Evolutionary conservation across 2,329 filamentous ascomycete species (phyloP).

Genomic region (Cercospora brassicicola): DNA sequence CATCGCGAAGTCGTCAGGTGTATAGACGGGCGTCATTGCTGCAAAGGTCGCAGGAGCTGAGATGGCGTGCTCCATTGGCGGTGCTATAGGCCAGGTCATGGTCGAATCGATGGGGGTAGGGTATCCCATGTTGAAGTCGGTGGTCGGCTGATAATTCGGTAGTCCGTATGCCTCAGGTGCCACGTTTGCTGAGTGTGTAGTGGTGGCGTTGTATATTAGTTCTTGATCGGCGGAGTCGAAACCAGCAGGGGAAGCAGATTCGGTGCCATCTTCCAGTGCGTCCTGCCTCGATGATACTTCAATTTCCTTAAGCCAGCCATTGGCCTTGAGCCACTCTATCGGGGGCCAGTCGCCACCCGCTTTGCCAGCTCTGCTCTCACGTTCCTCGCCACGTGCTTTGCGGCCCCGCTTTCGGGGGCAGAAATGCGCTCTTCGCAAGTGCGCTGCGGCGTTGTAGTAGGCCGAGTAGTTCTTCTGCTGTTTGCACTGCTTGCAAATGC

Average conservation of each 20-base stretch:
- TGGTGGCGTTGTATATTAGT: background rate
- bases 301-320: slow-evolving; percentile 59
- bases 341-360: slow-evolving; percentile 60
- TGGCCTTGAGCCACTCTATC: slow-evolving; percentile 60
- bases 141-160: slow-evolving; percentile 6
- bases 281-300: slow-evolving; percentile 40
- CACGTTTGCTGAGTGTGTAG: background rate
- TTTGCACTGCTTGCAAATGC: slow-evolving; percentile 80
- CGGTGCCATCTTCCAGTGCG: background rate
- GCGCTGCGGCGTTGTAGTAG: slow-evolving; percentile 93
- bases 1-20: background rate
- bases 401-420: slow-evolving; percentile 64
- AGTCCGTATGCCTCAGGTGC: slow-evolving; percentile 12
- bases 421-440: slow-evolving; percentile 86
- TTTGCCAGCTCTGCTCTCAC: slow-evolving; percentile 56
- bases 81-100: slow-evolving; percentile 11
- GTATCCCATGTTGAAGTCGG: slow-evolving; percentile 27
- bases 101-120: slow-evolving; percentile 27
- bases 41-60: slow-evolving; percentile 24
- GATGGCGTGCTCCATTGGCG: slow-evolving; percentile 26
- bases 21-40: slow-evolving; percentile 12
- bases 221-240: background rate
- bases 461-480: slow-evolving; percentile 78
- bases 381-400: slow-evolving; percentile 58
- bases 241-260: slow-evolving; percentile 2